These are phyloP conservation scores for Leucogyrophana mollusca DNA, from an alignment of 768 basidiomycete species.

Conservation along the genomic window DNA sequence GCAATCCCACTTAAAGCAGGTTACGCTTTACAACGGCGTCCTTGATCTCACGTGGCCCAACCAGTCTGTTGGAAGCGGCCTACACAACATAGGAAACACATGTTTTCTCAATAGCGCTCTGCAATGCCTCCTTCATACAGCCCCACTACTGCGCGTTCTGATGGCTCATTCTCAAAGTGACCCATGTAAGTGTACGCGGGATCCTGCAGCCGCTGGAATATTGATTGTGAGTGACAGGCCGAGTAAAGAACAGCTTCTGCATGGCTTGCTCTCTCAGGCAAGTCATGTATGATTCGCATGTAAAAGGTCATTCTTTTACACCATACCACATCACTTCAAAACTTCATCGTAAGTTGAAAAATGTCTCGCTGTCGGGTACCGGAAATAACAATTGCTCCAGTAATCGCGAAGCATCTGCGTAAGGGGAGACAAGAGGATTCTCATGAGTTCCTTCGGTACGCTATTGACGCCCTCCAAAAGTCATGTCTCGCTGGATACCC, in stretches of 20 bases:
- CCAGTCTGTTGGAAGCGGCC: constrained; percentile 53
- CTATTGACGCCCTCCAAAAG: constrained; percentile 88
- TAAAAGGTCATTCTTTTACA: constrained; percentile 46
- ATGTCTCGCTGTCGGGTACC: constrained; percentile 2
- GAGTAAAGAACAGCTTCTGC: constrained; percentile 57
- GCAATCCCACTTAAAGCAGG: constrained; percentile 24
- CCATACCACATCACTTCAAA: constrained; percentile 67
- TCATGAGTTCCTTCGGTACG: constrained; percentile 95
- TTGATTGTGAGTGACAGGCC: constrained; percentile 29
- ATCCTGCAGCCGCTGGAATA: neutral
- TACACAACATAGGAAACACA: constrained; percentile 88
- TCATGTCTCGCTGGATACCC: constrained; percentile 71
- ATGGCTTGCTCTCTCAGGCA: constrained; percentile 72
- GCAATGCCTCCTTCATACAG: constrained; percentile 91
- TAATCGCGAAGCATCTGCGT: constrained; percentile 88
- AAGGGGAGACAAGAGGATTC: constrained; percentile 95
- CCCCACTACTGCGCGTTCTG: constrained; percentile 74
- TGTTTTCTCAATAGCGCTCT: constrained; percentile 96
- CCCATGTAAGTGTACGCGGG: constrained; percentile 51
- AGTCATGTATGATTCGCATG: constrained; percentile 56
- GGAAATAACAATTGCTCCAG: constrained; percentile 38
- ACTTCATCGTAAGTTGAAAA: constrained; percentile 57
- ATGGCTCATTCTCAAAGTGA: constrained; percentile 45
- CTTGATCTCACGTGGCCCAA: constrained; percentile 68
- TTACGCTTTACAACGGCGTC: constrained; percentile 47